These are phyloP conservation scores for Macrotyloma uniflorum DNA, from an alignment of 306 rosid genomes.

Conservation along the genomic window DNA sequence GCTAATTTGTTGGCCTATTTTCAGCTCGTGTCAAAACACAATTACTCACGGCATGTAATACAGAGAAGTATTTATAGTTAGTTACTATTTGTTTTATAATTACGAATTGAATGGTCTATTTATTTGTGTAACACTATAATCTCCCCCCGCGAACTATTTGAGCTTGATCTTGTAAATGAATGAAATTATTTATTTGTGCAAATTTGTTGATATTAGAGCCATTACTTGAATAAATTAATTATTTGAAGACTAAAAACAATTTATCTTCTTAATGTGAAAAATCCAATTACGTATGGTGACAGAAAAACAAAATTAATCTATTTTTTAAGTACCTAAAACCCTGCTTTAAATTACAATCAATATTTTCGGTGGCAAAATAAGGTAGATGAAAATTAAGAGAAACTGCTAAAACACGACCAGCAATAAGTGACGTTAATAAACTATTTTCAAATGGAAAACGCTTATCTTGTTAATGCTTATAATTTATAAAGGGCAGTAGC, in stretches of 20 bases:
- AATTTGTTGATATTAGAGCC: background rate
- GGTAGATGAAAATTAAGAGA: too few relatives aligned
- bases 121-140: background rate
- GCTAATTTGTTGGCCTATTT: slow-evolving; percentile 30
- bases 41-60: background rate
- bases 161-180: slow-evolving; percentile 17
- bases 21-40: slow-evolving; percentile 18
- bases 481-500: background rate
- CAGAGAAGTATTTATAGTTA: background rate
- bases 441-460: too few relatives aligned
- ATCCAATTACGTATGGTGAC: background rate
- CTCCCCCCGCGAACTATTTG: background rate
- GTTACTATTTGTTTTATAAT: background rate
- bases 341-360: background rate
- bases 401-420: too few relatives aligned
- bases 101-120: background rate
- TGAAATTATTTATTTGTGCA: background rate
- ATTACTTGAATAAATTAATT: background rate
- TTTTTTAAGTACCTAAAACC: background rate
- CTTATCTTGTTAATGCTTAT: background rate
- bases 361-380: too few relatives aligned
- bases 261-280: background rate
- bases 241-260: background rate
- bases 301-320: too few relatives aligned
- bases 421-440: too few relatives aligned